phyloP scores from a whole-genome alignment of 192 early-diverging fungal species.

The Umbelopsis isabellina region DNA sequence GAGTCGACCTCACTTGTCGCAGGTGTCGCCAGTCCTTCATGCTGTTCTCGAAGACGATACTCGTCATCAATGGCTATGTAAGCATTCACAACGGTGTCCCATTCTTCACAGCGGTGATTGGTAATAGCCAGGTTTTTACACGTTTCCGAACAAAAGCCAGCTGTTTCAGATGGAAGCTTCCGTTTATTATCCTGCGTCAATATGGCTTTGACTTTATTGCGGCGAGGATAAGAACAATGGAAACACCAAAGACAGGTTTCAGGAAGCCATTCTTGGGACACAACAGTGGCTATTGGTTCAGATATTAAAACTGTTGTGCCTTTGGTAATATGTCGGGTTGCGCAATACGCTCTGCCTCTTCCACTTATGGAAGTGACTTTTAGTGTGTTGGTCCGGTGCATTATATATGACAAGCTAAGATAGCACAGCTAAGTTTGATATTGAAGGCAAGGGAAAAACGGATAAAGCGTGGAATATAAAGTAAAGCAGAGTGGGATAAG shows the following conservation, averaged over 20 bases:
- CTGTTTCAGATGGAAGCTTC: constrained; percentile 8
- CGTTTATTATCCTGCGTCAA: background rate
- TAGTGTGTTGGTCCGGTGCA: background rate
- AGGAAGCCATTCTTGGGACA: constrained; percentile 32
- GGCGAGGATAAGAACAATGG: constrained; percentile 30
- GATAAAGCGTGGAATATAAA: too few relatives aligned
- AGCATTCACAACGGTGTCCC: background rate
- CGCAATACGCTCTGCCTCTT: constrained; percentile 32
- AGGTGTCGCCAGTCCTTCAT: background rate
- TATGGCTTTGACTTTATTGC: constrained; percentile 23
- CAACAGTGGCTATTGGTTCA: constrained; percentile 22
- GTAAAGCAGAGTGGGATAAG: too few relatives aligned
- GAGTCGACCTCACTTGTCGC: constrained; percentile 7
- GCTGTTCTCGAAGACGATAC: background rate
- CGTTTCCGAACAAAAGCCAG: constrained; percentile 26
- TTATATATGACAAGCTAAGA: background rate
- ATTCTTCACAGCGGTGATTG: background rate
- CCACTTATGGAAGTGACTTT: constrained; percentile 19
- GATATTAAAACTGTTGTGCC: constrained; percentile 24
- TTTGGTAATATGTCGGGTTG: constrained; percentile 14
- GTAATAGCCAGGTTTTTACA: constrained; percentile 20
- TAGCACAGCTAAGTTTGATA: background rate
- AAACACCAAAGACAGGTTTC: constrained; percentile 37
- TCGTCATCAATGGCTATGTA: constrained; percentile 23
- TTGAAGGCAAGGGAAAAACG: too few relatives aligned